Evolutionary conservation across 192 early-diverging fungal species (phyloP), one percentile per base, ranked within the genome.

Genomic region (Paraglomus brasilianum): DNA sequence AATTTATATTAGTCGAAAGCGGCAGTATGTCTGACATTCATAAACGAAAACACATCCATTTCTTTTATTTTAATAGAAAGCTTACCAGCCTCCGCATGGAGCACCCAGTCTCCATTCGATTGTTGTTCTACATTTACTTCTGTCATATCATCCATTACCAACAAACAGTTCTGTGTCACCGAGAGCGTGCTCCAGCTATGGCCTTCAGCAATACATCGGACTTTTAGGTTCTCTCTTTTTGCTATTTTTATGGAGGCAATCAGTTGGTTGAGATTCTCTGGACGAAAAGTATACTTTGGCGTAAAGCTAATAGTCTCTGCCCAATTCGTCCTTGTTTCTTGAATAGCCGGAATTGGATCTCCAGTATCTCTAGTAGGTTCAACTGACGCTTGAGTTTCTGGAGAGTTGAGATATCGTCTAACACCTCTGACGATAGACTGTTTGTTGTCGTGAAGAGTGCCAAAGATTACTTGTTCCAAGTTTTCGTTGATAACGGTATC

Each of bases 41-140:
- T n/a, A n/a, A n/a, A n/a, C n/a, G n/a, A n/a, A n/a, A n/a, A n/a
- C n/a, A n/a, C n/a, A n/a, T 17, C 21, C n/a, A 41, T 17, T 1
- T 7, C 57, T 13, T 15, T 58, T 17, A 30, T 17, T 65, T 40
- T 10, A 9, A 13, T 30, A 50, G 15, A 69, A 57, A 52, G 49
- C 53, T 70, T 21, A 70, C 68, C 77, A 39, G 74, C 46, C 22
- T 72, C 66, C 6, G 74, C 77, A 9, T 69, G 72, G 68, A 73
- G 66, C 4, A 21, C 21, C 24, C 51, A 51, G 0, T 51, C 61
- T n/a, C 39, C 46, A 0, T 55, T 58, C n/a, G 43, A 11, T 22
- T 39, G n/a, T 22, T 62, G 46, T 14, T 74, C 43, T 5, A 70
- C 67, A 8, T 48, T 60, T 5, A 70, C 56, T 36, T 64, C 56